These are phyloP conservation scores for Fusarium torreyae DNA, from an alignment of 2,329 filamentous ascomycete genomes.

Conservation along the genomic window DNA sequence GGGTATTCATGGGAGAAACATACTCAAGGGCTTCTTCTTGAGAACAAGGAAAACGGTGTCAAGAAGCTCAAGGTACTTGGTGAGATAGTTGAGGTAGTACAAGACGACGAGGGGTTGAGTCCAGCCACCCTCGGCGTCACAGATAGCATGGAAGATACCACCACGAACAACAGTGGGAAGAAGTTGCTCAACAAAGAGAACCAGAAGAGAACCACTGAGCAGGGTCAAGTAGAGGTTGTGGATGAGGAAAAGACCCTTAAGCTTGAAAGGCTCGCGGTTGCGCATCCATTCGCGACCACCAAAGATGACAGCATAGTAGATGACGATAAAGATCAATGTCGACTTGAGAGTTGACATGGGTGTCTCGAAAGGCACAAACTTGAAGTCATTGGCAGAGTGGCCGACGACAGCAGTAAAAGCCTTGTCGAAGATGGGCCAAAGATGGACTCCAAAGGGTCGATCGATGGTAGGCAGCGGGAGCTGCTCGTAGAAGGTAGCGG, in stretches of 20 bases:
- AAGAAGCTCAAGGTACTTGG: conserved; percentile 95
- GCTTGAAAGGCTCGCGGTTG: conserved; percentile 85
- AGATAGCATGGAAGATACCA: conserved; percentile 92
- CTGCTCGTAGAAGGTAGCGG: conserved; percentile 67
- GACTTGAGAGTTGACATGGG: conserved; percentile 92
- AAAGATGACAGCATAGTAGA: conserved; percentile 96
- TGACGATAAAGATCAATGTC: conserved; percentile 82
- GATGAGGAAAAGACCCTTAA: conserved; percentile 91
- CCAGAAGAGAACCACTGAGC: conserved; percentile 85
- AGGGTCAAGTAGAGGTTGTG: conserved; percentile 96
- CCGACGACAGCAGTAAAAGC: conserved; percentile 82
- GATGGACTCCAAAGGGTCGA: conserved; percentile 88
- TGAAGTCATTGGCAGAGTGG: conserved; percentile 88
- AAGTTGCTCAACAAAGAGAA: conserved; percentile 91
- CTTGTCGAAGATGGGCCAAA: conserved; percentile 97
- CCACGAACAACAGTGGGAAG: conserved; percentile 84
- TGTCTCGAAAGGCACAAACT: conserved; percentile 84
- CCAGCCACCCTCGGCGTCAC: conserved; percentile 86
- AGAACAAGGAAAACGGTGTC: conserved; percentile 98
- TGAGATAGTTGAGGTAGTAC: conserved; percentile 99
- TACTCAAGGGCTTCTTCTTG: conserved; percentile 97
- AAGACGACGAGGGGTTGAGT: conserved; percentile 92
- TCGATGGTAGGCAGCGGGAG: conserved; percentile 85
- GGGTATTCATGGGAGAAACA: conserved; percentile 22
- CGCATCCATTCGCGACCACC: conserved; percentile 95